Conservation (phyloP, 2,329 filamentous ascomycete genomes). For the Ascochyta clinopodiicola region DNA sequence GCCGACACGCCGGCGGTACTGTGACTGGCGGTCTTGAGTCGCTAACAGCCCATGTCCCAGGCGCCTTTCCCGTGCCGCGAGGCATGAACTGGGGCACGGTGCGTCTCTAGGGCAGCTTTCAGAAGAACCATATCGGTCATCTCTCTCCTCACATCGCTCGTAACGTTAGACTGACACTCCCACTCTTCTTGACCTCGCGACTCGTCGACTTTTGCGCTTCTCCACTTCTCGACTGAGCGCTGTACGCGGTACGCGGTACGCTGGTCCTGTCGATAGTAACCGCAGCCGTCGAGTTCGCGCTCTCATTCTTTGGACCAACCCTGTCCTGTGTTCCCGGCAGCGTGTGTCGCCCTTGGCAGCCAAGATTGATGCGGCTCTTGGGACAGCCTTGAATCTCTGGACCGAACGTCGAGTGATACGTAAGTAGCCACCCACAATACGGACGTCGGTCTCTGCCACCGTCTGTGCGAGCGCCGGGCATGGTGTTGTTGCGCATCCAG, state of each 20-base stretch:
- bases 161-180: neutral
- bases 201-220: too few species aligned
- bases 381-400: conserved; percentile 25
- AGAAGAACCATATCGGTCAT: conserved; percentile 7
- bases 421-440: conserved; percentile 22
- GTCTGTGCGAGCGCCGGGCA: conserved; percentile 15
- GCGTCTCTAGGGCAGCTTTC: conserved; percentile 11
- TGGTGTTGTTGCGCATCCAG: conserved; percentile 7
- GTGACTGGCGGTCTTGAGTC: conserved; percentile 1
- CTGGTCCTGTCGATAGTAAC: neutral
- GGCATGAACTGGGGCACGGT: conserved; percentile 13
- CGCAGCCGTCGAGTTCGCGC: neutral
- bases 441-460: neutral
- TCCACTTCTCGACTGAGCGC: neutral
- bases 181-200: neutral
- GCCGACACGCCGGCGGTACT: neutral
- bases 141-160: conserved; percentile 1
- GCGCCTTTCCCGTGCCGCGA: conserved; percentile 15
- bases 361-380: conserved; percentile 36
- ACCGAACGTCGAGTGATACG: conserved; percentile 37
- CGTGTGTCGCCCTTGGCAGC: conserved; percentile 32
- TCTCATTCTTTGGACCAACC: conserved; percentile 2
- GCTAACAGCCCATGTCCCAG: conserved; percentile 3
- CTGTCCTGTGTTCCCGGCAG: conserved; percentile 25
- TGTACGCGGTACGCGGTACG: neutral